phyloP scores from a whole-genome alignment of 1,284 basidiomycete genomes.

The Dichomitus squalens region DNA sequence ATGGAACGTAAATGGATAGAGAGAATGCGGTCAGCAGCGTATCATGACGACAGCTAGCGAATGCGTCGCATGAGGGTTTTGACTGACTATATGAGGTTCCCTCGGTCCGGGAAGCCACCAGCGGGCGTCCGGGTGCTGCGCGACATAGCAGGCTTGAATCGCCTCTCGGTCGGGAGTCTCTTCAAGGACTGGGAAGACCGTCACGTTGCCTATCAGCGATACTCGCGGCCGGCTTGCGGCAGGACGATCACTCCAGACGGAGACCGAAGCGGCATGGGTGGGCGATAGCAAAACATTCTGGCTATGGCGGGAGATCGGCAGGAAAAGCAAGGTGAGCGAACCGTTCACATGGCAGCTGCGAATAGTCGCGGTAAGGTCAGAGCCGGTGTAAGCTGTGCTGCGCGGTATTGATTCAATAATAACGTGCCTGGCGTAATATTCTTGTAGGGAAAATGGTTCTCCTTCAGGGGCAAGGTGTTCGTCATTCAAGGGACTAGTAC shows the following conservation, averaged over 20 bases:
- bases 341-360: slow-evolving; percentile 58
- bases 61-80: not conserved
- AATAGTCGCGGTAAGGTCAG: slow-evolving; percentile 1
- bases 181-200: slow-evolving; percentile 40
- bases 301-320: slow-evolving; percentile 65
- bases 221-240: slow-evolving; percentile 50
- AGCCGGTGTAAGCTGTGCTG: not conserved
- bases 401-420: not conserved
- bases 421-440: slow-evolving; percentile 53
- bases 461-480: slow-evolving; percentile 35
- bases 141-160: slow-evolving; percentile 47
- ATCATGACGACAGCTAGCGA: slow-evolving; percentile 5
- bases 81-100: slow-evolving; percentile 48
- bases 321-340: slow-evolving; percentile 61
- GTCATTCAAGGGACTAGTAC: slow-evolving; percentile 7
- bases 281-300: slow-evolving; percentile 54
- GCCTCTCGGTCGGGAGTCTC: slow-evolving; percentile 35
- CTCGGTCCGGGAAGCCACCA: slow-evolving; percentile 54
- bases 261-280: slow-evolving; percentile 52
- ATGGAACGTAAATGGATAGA: slow-evolving; percentile 10
- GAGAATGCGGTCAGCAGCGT: not conserved
- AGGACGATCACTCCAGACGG: slow-evolving; percentile 47
- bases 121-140: slow-evolving; percentile 51
- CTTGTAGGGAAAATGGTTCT: slow-evolving; percentile 62
- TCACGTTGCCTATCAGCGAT: slow-evolving; percentile 57